Conservation (phyloP, 106 monocot species). For the Platanthera zijinensis region DNA sequence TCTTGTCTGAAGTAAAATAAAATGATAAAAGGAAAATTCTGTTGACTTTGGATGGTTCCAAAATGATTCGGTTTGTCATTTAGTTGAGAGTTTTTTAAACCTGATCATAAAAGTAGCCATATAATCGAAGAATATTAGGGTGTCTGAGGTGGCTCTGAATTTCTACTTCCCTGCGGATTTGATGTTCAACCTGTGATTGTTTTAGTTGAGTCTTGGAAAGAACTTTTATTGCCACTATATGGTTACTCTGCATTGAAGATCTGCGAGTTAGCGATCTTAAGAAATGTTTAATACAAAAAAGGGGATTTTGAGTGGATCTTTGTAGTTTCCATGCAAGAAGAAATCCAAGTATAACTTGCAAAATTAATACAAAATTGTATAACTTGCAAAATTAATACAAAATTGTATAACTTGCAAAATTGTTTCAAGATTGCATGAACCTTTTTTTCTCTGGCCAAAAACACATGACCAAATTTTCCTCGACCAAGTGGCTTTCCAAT, state of each 20-base stretch:
- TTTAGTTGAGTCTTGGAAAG: slow-evolving; percentile 95
- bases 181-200: slow-evolving; percentile 96
- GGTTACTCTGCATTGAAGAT: slow-evolving; percentile 58
- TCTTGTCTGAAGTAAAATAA: slow-evolving; percentile 48
- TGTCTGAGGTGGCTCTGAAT: slow-evolving; percentile 95
- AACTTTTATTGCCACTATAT: slow-evolving; percentile 94
- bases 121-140: slow-evolving; percentile 84
- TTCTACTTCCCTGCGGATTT: slow-evolving; percentile 90
- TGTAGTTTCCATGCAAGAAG: background rate
- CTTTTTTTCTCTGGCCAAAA: slow-evolving; percentile 85
- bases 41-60: background rate
- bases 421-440: slow-evolving; percentile 11
- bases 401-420: too few relatives aligned
- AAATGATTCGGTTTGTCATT: background rate
- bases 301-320: background rate
- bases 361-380: too few relatives aligned
- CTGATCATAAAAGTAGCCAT: slow-evolving; percentile 99
- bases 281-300: background rate
- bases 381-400: too few relatives aligned
- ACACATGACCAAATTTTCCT: slow-evolving; percentile 97
- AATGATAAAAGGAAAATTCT: background rate
- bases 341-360: background rate
- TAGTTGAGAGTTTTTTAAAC: slow-evolving; percentile 17
- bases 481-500: slow-evolving; percentile 91
- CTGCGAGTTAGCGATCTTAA: background rate